These are phyloP conservation scores for Gracilaria gracilis DNA, from an alignment of 23 red algal genomes.

Conservation along the genomic window DNA sequence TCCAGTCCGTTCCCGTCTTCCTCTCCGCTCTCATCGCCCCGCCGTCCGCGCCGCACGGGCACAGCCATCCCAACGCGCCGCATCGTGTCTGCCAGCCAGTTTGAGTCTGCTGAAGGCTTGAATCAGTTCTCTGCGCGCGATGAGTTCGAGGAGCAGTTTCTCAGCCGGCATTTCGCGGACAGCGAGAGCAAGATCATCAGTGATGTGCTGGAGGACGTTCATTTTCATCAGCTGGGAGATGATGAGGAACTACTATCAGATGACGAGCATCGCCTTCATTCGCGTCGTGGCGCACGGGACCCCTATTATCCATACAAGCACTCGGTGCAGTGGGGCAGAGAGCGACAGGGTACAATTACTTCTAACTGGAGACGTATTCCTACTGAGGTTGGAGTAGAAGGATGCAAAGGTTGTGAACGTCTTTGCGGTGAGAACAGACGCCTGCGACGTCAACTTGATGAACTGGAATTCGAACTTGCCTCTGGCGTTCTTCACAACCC, in stretches of 20 bases:
- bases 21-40: conserved; percentile 49
- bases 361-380: conserved; percentile 64
- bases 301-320: conserved; percentile 24
- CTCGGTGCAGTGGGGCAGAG: neutral
- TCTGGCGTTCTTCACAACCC: conserved; percentile 56
- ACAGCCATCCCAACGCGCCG: conserved; percentile 26
- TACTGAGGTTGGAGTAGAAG: conserved; percentile 55
- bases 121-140: conserved; percentile 51
- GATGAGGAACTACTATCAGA: conserved; percentile 65
- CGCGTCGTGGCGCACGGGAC: neutral
- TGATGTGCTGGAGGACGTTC: conserved; percentile 47
- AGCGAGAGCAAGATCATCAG: conserved; percentile 56
- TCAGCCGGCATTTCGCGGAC: conserved; percentile 24
- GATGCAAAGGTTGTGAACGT: conserved; percentile 60
- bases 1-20: conserved; percentile 1
- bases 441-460: conserved; percentile 62
- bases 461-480: conserved; percentile 71
- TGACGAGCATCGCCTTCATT: neutral
- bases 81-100: conserved; percentile 26
- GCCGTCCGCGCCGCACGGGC: conserved; percentile 62
- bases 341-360: conserved; percentile 50
- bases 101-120: conserved; percentile 28
- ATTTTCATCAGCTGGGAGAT: conserved; percentile 63
- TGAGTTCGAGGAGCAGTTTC: conserved; percentile 73
- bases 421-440: conserved; percentile 65